Evolutionary conservation across 306 rosid genomes (phyloP), one percentile per base, ranked within the genome.

Genomic region (Morella rubra): DNA sequence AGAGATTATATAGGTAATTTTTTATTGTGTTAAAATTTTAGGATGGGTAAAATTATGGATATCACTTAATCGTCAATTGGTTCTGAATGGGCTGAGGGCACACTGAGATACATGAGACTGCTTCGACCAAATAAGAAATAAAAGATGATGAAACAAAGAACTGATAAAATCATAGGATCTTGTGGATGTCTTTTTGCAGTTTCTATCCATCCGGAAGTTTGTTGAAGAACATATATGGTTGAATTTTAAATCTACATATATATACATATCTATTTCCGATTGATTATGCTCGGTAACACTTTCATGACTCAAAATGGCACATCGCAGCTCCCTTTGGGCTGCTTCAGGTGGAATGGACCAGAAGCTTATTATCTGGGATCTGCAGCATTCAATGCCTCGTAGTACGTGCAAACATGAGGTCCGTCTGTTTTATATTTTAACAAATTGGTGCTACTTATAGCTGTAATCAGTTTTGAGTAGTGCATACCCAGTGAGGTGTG

Each of bases 261-360:
- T 8, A 7, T 46, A 8, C 10, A 2, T 47, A 7, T 8, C 1
- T 46, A 9, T 10, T 46, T 47, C 13, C 10, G 16, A 37, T 40
- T 74, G 19, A 75, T 42, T 49, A 62, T 69, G 20, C 5, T 62
- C 50, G 61, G 19, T 70, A 44, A 71, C 75, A 6, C 55, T 20
- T 67, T 73, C 53, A 44, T 83, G 49, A 65, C 76, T 76, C 54
- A 11, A 75, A 82, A 79, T 78, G 71, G 65, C 82, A 71, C 70
- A 44, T 72, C 46, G 69, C 74, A 92, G 97, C 82, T 82, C 58
- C 74, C 77, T 85, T 9, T 92, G 96, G 99, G 97, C 87, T 15
- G 97, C 93, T 59, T 82, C 90, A 70, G 99, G 99, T 54, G 61
- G 97, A 76, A 78, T 95, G 97, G 99, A 95, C 83, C 56, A 74